phyloP scores from a whole-genome alignment of 1,139 yeast genomes.

The Trichomonascaceae sp. region DNA sequence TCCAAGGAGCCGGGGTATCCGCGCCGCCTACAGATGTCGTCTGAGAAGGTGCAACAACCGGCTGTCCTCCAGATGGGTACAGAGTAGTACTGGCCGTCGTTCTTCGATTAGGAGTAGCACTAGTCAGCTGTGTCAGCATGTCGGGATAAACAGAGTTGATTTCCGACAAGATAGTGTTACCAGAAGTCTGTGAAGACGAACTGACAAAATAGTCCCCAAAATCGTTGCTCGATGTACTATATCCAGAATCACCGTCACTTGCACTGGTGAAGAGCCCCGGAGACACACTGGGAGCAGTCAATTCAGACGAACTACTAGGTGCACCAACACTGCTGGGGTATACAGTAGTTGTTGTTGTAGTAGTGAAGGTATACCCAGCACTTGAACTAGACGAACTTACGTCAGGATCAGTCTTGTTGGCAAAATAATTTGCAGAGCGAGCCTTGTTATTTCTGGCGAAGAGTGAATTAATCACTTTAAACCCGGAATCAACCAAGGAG shows the following conservation, averaged over 20 bases:
- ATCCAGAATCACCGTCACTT: neutral
- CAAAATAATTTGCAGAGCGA: neutral
- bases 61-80: conserved; percentile 5
- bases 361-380: neutral
- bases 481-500: conserved; percentile 2
- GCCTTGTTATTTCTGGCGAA: neutral
- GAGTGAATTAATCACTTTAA: neutral
- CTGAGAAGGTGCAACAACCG: conserved; percentile 4
- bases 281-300: neutral
- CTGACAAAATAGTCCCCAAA: neutral
- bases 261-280: neutral
- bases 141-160: conserved; percentile 25
- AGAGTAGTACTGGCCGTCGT: conserved; percentile 9
- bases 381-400: neutral
- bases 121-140: conserved; percentile 18
- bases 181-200: neutral
- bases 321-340: neutral
- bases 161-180: conserved; percentile 18
- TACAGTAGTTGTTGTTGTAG: neutral
- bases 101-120: conserved; percentile 13
- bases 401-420: neutral
- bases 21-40: neutral
- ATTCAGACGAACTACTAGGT: neutral
- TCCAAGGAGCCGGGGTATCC: neutral
- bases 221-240: neutral